Base-by-base conservation (phyloP, 1,284 basidiomycete genomes). In the Rhodotorula sp. region DNA sequence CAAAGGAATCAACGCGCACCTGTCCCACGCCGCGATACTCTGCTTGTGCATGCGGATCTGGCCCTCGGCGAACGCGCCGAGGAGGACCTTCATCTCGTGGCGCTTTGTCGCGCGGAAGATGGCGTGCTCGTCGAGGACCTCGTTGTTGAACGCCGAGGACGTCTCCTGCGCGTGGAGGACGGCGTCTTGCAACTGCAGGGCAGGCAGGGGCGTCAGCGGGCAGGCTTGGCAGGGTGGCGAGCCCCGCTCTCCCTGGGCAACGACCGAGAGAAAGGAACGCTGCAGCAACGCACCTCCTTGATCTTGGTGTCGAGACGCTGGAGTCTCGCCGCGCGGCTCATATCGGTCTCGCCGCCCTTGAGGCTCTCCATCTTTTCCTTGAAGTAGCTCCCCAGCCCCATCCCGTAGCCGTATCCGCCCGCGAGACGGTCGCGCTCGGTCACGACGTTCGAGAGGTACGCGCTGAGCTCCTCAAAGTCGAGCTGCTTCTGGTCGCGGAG, bases 401-500 rank as follows among this genome's bases (percentile, higher is more conserved):
- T 80, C 0, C 95, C 95, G 0, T 85, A 84, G 21, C 83, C 83
- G 34, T 83, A 82, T 1, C 83, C 80, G 3, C 92, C 92, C 25
- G 92, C 89, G 17, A 99, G 85, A 53, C 96, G 86, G 81, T 99
- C 97, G 21, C 96, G 89, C 83, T 99, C 96, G 15, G 88, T 85
- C 0, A 92, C 94, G 41, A 97, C 88, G 13, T 90, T 91, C 3
- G 92, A 92, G 12, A 99, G 86, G 82, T 99, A 99, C 68, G 94
- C 92, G 10, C 94, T 95, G 10, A 98, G 87, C 80, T 98, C 96
- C 82, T 99, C 96, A 77, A 98, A 97, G 81, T 99, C 96, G 66
- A 98, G 88, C 82, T 99, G 97, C 82, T 98, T 99, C 83, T 98
- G 94, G 81, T 99, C 97, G 59, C 97, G 89, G 48, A 97, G 86